Evolutionary conservation across 1,284 basidiomycete species (phyloP).

Genomic region (Cryptococcus maquisensis): DNA sequence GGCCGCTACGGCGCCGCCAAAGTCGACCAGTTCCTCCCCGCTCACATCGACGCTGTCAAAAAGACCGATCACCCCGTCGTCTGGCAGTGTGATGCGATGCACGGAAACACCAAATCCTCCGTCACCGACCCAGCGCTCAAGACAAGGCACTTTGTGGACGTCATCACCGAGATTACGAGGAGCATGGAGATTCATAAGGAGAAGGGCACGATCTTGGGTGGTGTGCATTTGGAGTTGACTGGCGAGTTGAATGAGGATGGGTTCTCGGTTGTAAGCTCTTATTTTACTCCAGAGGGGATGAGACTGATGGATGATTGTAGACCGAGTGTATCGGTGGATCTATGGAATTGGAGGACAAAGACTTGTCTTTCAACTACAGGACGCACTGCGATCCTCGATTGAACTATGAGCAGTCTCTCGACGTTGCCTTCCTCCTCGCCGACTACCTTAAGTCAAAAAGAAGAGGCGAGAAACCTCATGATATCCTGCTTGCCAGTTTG

Average conservation of each 20-base stretch:
- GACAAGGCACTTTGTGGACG: constrained; percentile 85
- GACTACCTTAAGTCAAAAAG: constrained; percentile 47
- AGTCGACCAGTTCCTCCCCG: constrained; percentile 71
- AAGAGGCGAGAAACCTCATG: constrained; percentile 38
- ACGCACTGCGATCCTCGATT: constrained; percentile 52
- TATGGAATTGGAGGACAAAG: constrained; percentile 55
- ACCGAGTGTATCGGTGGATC: constrained; percentile 58
- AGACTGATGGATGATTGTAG: constrained; percentile 7
- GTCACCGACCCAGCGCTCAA: constrained; percentile 61
- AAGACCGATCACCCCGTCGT: constrained; percentile 76
- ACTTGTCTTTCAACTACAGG: constrained; percentile 54
- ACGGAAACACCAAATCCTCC: constrained; percentile 64
- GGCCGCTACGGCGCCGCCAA: constrained; percentile 88
- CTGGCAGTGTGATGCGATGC: constrained; percentile 96
- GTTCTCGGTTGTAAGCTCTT: constrained; percentile 63
- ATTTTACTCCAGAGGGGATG: not conserved
- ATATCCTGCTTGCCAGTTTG: constrained; percentile 32
- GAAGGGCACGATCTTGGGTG: constrained; percentile 71
- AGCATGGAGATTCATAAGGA: constrained; percentile 75
- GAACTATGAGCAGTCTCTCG: constrained; percentile 57
- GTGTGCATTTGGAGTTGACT: constrained; percentile 95
- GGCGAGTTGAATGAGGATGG: constrained; percentile 91
- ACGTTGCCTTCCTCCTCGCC: constrained; percentile 52
- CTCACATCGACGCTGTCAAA: constrained; percentile 80
- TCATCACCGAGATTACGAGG: constrained; percentile 79